Evolutionary conservation across 805 yeast species (phyloP).

Genomic region (Ogataea ramenticola): DNA sequence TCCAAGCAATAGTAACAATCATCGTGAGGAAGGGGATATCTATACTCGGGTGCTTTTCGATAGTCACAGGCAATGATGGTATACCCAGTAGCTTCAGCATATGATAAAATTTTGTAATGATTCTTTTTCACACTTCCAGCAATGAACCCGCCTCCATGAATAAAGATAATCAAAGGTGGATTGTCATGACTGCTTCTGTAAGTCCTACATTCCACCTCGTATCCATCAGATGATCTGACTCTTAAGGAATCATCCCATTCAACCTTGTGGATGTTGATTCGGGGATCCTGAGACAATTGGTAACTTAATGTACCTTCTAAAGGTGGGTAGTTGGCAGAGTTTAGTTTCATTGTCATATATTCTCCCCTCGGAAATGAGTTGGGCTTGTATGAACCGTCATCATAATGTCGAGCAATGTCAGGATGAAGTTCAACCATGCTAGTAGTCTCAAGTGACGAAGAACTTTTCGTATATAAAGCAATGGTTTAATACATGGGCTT

Average conservation of each 20-base stretch:
- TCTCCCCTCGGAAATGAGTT: not conserved
- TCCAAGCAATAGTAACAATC: constrained; percentile 34
- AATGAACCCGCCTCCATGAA: constrained; percentile 2
- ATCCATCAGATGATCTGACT: not conserved
- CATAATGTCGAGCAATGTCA: not conserved
- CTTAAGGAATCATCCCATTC: not conserved
- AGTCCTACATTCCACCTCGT: not conserved
- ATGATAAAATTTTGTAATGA: not conserved
- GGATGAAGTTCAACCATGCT: not conserved
- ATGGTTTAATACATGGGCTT: too few relatives aligned
- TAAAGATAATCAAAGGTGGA: not conserved
- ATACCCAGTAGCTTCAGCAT: not conserved
- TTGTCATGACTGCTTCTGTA: not conserved
- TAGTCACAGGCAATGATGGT: constrained; percentile 37
- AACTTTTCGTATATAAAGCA: too few relatives aligned
- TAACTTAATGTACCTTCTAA: not conserved
- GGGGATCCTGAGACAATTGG: not conserved
- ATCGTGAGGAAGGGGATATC: constrained; percentile 40
- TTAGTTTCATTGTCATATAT: not conserved
- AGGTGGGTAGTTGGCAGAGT: not conserved
- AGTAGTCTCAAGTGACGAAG: not conserved
- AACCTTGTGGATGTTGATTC: not conserved
- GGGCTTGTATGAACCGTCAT: not conserved
- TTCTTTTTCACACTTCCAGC: not conserved
- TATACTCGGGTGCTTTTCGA: constrained; percentile 42